phyloP scores from a whole-genome alignment of 371 early-diverging fungal genomes.

The Mycotypha africana region DNA sequence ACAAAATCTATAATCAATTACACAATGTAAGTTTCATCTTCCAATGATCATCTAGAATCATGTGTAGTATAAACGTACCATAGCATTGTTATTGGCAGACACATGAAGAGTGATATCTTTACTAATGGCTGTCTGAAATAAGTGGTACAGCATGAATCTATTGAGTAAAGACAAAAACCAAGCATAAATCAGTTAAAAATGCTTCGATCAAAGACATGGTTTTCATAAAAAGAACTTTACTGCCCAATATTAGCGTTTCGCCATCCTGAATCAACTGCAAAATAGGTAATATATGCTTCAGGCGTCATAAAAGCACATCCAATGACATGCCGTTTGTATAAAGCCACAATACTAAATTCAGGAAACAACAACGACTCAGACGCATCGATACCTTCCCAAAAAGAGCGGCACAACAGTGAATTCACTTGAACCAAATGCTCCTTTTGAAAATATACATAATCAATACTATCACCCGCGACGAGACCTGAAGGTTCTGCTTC shows the following conservation, averaged over 20 bases:
- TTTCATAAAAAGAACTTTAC: too few relatives aligned
- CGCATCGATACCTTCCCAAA: constrained; percentile 95
- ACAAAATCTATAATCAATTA: constrained; percentile 58
- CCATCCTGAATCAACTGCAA: constrained; percentile 88
- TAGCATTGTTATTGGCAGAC: constrained; percentile 89
- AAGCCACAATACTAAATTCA: constrained; percentile 82
- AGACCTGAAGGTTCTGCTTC: background rate
- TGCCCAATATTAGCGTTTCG: constrained; percentile 78
- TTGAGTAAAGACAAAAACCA: too few relatives aligned
- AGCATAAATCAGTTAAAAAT: background rate
- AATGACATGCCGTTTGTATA: constrained; percentile 74
- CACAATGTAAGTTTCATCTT: background rate
- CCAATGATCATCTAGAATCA: too few relatives aligned
- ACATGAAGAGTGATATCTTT: constrained; percentile 93
- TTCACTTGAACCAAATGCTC: constrained; percentile 78
- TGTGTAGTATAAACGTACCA: constrained; percentile 67
- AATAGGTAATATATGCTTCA: constrained; percentile 87
- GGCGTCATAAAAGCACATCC: constrained; percentile 95
- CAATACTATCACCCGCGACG: constrained; percentile 52
- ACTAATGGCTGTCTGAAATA: constrained; percentile 68
- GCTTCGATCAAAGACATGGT: too few relatives aligned
- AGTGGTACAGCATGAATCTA: constrained; percentile 80
- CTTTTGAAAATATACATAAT: constrained; percentile 75
- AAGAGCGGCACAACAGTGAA: constrained; percentile 65
- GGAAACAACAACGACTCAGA: constrained; percentile 81